Evolutionary conservation across 1,284 basidiomycete genomes (phyloP).

Genomic region (Pseudozyma thailandica): DNA sequence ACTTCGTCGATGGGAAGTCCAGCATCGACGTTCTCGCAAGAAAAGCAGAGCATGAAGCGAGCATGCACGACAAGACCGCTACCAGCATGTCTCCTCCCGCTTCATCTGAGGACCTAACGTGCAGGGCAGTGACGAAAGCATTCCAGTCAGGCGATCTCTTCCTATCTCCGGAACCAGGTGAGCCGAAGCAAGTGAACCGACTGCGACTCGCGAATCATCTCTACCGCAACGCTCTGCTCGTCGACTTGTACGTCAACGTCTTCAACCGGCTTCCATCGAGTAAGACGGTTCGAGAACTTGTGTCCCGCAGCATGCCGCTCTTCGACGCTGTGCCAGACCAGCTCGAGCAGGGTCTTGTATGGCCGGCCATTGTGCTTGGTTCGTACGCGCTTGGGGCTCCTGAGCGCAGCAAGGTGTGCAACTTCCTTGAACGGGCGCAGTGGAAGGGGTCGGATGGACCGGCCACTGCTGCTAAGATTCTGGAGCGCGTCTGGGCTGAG

Average conservation of each 20-base stretch:
- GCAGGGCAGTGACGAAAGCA: conserved; percentile 7
- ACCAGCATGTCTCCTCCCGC: conserved; percentile 10
- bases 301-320: conserved; percentile 29
- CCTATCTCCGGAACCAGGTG: conserved; percentile 1
- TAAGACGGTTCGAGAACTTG: conserved; percentile 26
- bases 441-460: conserved; percentile 31
- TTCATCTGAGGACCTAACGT: neutral
- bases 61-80: neutral
- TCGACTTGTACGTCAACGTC: conserved; percentile 40
- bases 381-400: conserved; percentile 18
- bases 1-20: neutral
- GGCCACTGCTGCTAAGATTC: conserved; percentile 16
- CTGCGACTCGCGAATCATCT: conserved; percentile 41
- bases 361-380: conserved; percentile 39
- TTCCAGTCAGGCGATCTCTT: conserved; percentile 36
- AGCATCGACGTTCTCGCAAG: neutral
- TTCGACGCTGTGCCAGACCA: conserved; percentile 23
- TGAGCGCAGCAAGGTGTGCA: conserved; percentile 21
- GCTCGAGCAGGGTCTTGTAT: conserved; percentile 36
- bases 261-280: conserved; percentile 34
- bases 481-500: conserved; percentile 38
- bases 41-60: neutral
- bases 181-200: conserved; percentile 36
- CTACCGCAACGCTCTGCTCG: conserved; percentile 41
- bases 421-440: conserved; percentile 17